Percentiles rank a stretch among this genome's conserved stretches.
These are phyloP conservation scores for Diaporthe sp. DNA, from an alignment of 2,329 filamentous ascomycete species.

Conservation along the genomic window DNA sequence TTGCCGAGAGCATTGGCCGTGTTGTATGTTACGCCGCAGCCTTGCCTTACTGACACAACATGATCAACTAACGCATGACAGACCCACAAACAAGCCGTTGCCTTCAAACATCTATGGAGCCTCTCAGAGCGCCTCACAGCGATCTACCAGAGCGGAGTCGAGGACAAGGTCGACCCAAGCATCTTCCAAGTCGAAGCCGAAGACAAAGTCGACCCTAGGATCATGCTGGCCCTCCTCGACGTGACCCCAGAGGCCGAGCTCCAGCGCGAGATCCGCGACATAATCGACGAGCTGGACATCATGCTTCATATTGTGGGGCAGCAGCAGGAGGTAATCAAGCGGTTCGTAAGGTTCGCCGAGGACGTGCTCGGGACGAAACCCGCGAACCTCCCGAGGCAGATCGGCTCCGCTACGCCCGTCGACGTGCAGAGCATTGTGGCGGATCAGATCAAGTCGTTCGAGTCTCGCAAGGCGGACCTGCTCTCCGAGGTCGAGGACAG, in stretches of 20 bases:
- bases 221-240: conserved; percentile 50
- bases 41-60: background rate
- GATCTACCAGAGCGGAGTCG: conserved; percentile 46
- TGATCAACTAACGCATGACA: conserved; percentile 31
- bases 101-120: conserved; percentile 54
- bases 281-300: conserved; percentile 63
- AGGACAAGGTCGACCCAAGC: conserved; percentile 28
- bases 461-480: conserved; percentile 47
- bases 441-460: conserved; percentile 47
- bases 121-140: conserved; percentile 49
- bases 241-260: conserved; percentile 60
- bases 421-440: background rate
- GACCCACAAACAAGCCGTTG: conserved; percentile 55
- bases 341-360: conserved; percentile 47
- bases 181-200: conserved; percentile 9
- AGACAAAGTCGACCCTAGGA: conserved; percentile 15
- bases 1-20: conserved; percentile 56
- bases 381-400: background rate
- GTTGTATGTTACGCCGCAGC: conserved; percentile 7
- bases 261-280: conserved; percentile 60
- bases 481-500: conserved; percentile 47
- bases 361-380: conserved; percentile 41
- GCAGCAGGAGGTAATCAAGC: conserved; percentile 51
- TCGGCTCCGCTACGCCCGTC: no score
- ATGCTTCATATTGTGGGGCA: conserved; percentile 56